Evolutionary conservation across 495 filamentous ascomycete genomes (phyloP).

Genomic region (Annulohypoxylon maeteangense): DNA sequence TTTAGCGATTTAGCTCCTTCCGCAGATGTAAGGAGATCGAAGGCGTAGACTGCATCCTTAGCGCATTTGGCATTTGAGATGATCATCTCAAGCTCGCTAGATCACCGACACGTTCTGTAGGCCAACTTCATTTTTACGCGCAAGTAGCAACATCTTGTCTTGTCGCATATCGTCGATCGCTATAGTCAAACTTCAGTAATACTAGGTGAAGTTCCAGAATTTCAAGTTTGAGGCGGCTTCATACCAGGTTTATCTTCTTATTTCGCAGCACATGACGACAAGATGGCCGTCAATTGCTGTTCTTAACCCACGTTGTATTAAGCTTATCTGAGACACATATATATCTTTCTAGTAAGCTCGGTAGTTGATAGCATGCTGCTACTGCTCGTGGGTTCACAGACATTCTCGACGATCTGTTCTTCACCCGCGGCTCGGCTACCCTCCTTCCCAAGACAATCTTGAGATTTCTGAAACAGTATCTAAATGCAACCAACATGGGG

Average conservation of each 20-base stretch:
- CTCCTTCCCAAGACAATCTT: slow-evolving; percentile 24
- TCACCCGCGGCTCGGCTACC: slow-evolving; percentile 20
- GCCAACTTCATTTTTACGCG: background rate
- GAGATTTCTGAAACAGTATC: slow-evolving; percentile 26
- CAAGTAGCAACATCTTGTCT: background rate
- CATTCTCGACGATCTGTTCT: slow-evolving; percentile 22
- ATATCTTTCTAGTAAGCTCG: slow-evolving; percentile 24
- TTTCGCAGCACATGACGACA: slow-evolving; percentile 12
- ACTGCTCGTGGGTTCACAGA: slow-evolving; percentile 2
- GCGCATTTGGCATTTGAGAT: background rate
- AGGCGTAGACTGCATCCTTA: background rate
- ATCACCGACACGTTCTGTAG: background rate
- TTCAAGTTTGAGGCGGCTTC: background rate
- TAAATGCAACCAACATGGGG: slow-evolving; percentile 21
- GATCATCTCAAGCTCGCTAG: background rate
- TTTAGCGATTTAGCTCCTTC: background rate
- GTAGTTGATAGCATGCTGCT: slow-evolving; percentile 17
- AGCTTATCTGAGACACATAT: slow-evolving; percentile 34
- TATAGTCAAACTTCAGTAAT: background rate
- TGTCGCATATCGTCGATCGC: slow-evolving; percentile 10
- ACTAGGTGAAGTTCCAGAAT: background rate
- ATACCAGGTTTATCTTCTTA: slow-evolving; percentile 3
- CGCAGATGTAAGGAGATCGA: background rate
- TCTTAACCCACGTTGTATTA: slow-evolving; percentile 27
- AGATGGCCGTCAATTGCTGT: slow-evolving; percentile 1